Conservation (phyloP, 2,329 filamentous ascomycete genomes). For the Aspergillus luchuensis region DNA sequence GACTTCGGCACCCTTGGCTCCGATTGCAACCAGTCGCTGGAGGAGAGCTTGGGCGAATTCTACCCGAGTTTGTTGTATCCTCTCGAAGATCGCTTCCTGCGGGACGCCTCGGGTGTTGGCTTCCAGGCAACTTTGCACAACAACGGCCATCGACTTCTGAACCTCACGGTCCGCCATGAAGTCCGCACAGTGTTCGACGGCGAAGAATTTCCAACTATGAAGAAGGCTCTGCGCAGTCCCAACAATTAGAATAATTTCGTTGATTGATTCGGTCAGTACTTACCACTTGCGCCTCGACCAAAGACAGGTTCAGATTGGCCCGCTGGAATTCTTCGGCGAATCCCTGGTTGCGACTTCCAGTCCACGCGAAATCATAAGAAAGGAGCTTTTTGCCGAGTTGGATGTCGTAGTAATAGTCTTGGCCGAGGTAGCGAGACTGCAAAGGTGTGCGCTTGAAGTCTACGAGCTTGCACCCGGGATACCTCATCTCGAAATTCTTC, state of each 20-base stretch:
- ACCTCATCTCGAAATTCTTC: slow-evolving; percentile 79
- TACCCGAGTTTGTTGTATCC: slow-evolving; percentile 73
- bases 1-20: slow-evolving; percentile 53
- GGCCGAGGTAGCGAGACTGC: slow-evolving; percentile 66
- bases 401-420: slow-evolving; percentile 82
- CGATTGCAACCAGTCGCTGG: slow-evolving; percentile 70
- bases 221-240: slow-evolving; percentile 65
- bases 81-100: slow-evolving; percentile 78
- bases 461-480: slow-evolving; percentile 69
- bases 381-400: slow-evolving; percentile 75
- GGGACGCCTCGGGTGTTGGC: slow-evolving; percentile 73
- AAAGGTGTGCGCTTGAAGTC: slow-evolving; percentile 78
- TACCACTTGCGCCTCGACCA: slow-evolving; percentile 89
- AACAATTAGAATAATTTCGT: slow-evolving; percentile 28
- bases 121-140: slow-evolving; percentile 74
- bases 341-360: slow-evolving; percentile 65
- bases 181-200: slow-evolving; percentile 77
- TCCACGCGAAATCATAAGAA: slow-evolving; percentile 76
- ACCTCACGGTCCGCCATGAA: slow-evolving; percentile 58
- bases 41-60: slow-evolving; percentile 81
- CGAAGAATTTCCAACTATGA: slow-evolving; percentile 84
- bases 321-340: slow-evolving; percentile 80
- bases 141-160: slow-evolving; percentile 70
- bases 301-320: slow-evolving; percentile 86
- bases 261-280: slow-evolving; percentile 33